These are phyloP conservation scores for Phytopythium helicoides DNA, from an alignment of 352 stramenopile species.

Conservation along the genomic window DNA sequence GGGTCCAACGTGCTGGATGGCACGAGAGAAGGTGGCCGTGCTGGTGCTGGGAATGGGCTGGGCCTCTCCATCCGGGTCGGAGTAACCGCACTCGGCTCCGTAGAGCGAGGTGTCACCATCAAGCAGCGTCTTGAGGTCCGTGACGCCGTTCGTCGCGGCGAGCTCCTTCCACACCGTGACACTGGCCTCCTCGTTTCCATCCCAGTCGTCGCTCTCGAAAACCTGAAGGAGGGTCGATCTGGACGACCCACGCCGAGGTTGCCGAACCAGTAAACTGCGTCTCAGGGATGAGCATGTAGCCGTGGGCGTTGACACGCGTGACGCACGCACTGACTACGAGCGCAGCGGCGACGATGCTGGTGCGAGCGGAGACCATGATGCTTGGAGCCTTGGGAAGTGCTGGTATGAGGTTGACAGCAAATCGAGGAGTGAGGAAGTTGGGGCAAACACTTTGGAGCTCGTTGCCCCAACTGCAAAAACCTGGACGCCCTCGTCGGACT, in stretches of 20 bases:
- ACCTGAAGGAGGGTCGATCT: slow-evolving; percentile 28
- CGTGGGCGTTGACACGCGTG: slow-evolving; percentile 20
- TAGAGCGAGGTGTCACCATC: slow-evolving; percentile 34
- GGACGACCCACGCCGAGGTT: slow-evolving; percentile 26
- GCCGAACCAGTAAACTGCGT: slow-evolving; percentile 21
- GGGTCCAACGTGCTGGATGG: no score
- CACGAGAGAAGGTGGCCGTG: slow-evolving; percentile 30
- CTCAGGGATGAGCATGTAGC: slow-evolving; percentile 30
- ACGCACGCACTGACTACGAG: no score
- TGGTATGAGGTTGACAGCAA: neutral
- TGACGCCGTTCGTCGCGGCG: slow-evolving; percentile 25
- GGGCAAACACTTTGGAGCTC: no score
- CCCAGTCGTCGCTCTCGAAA: slow-evolving; percentile 21
- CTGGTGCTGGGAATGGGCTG: slow-evolving; percentile 33
- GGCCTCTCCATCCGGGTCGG: slow-evolving; percentile 20
- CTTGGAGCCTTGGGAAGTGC: no score
- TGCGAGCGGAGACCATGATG: no score
- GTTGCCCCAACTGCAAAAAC: no score
- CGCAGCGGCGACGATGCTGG: no score
- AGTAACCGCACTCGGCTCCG: slow-evolving; percentile 30
- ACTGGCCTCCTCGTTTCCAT: slow-evolving; percentile 24
- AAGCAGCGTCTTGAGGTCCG: slow-evolving; percentile 24
- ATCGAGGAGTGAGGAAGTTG: slow-evolving; percentile 1
- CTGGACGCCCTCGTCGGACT: neutral
- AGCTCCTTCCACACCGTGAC: slow-evolving; percentile 19